These are phyloP conservation scores for Phanerochaete sordida DNA, from an alignment of 768 basidiomycete species.

Conservation along the genomic window DNA sequence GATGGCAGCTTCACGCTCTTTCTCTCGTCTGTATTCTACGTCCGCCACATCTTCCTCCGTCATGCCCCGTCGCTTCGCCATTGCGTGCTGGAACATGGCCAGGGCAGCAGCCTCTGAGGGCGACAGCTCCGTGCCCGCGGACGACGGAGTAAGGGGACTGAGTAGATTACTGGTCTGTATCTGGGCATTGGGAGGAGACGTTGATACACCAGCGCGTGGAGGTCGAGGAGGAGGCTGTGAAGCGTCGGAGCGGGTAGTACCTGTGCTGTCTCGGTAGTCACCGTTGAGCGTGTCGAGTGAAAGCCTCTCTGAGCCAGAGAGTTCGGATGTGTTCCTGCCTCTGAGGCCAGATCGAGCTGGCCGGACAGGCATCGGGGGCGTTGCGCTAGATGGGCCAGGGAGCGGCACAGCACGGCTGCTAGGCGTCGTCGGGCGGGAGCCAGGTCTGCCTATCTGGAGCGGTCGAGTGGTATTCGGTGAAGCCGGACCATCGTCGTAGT, in stretches of 20 bases:
- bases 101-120: conserved; percentile 44
- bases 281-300: conserved; percentile 40
- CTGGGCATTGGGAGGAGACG: conserved; percentile 6
- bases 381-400: conserved; percentile 33
- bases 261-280: conserved; percentile 43
- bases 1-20: conserved; percentile 56
- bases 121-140: conserved; percentile 20
- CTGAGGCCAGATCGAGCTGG: conserved; percentile 69
- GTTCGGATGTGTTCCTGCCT: conserved; percentile 48
- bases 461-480: conserved; percentile 42
- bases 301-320: conserved; percentile 46
- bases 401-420: conserved; percentile 29
- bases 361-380: conserved; percentile 52
- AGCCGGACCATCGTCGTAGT: conserved; percentile 34
- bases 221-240: conserved; percentile 27
- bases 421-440: conserved; percentile 53
- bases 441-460: conserved; percentile 56
- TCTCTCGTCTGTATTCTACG: conserved; percentile 52
- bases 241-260: conserved; percentile 44
- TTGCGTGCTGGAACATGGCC: conserved; percentile 69
- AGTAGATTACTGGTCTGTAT: conserved; percentile 3
- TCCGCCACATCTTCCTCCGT: conserved; percentile 54
- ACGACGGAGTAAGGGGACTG: conserved; percentile 12
- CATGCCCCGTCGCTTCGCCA: conserved; percentile 48
- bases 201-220: conserved; percentile 24